phyloP scores from a whole-genome alignment of 139 green algal species.

The Chlorella sorokiniana region DNA sequence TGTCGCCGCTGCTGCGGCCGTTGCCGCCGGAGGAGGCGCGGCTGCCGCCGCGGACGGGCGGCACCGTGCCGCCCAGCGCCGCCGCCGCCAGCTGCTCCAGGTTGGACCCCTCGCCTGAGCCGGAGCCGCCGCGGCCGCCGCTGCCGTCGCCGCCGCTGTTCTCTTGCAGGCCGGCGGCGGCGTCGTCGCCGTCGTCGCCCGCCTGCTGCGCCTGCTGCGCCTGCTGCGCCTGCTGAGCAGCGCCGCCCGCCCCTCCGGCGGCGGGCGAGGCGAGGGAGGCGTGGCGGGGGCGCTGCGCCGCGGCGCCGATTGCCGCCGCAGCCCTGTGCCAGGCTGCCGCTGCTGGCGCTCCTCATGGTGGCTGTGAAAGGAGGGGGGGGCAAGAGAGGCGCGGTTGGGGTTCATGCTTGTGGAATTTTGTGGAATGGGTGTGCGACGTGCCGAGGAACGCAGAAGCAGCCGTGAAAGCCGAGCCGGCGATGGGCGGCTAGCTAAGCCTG shows the following conservation, averaged over 20 bases:
- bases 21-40: slow-evolving; percentile 10
- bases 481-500: too few species aligned
- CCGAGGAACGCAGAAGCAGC: background rate
- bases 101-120: slow-evolving; percentile 15
- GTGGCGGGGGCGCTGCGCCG: background rate
- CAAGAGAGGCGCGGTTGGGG: background rate
- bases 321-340: slow-evolving; percentile 8
- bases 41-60: background rate
- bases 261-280: background rate
- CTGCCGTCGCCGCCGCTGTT: slow-evolving; percentile 25
- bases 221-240: background rate
- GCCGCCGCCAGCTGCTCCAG: slow-evolving; percentile 25
- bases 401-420: background rate
- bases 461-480: too few species aligned
- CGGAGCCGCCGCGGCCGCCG: slow-evolving; percentile 7
- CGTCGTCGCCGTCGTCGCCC: background rate
- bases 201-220: too few species aligned
- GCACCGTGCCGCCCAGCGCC: background rate
- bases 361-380: background rate
- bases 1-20: slow-evolving; percentile 18
- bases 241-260: background rate
- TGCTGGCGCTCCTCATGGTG: slow-evolving; percentile 30
- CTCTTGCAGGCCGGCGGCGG: background rate
- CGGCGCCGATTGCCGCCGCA: background rate
- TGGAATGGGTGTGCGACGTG: background rate